Evolutionary conservation across 2,329 filamentous ascomycete genomes (phyloP).

Genomic region (Decorospora gaudefroyi): DNA sequence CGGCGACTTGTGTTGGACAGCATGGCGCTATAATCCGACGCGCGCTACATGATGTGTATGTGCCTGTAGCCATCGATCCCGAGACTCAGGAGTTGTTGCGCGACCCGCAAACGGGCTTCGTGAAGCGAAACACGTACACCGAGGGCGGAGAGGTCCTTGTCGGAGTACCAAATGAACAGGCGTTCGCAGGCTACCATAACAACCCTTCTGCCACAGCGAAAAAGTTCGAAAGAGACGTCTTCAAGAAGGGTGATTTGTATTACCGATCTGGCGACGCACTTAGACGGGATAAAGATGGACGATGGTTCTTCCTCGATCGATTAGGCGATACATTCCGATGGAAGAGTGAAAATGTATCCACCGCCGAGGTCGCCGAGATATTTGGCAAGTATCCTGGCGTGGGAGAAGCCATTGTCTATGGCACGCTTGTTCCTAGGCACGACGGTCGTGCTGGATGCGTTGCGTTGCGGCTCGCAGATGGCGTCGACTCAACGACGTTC

Average conservation of each 20-base stretch:
- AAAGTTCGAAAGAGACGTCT: conserved; percentile 53
- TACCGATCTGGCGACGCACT: conserved; percentile 54
- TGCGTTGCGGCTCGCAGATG: conserved; percentile 59
- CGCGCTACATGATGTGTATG: conserved; percentile 57
- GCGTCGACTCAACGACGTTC: conserved; percentile 27
- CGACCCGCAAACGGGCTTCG: conserved; percentile 69
- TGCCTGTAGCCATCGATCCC: conserved; percentile 70
- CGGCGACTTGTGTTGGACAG: conserved; percentile 65
- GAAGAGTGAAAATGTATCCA: conserved; percentile 55
- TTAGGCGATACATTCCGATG: conserved; percentile 56
- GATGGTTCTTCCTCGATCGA: conserved; percentile 55
- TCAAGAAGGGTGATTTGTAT: conserved; percentile 52
- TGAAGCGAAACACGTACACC: conserved; percentile 63
- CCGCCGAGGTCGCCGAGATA: conserved; percentile 52
- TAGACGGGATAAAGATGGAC: conserved; percentile 48
- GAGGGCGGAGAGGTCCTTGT: conserved; percentile 75
- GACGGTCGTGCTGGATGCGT: conserved; percentile 60
- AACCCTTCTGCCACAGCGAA: conserved; percentile 67
- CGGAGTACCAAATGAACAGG: conserved; percentile 53
- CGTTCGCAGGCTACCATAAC: conserved; percentile 67
- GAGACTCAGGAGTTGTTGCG: conserved; percentile 68
- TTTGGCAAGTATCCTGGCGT: conserved; percentile 50
- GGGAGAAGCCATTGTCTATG: conserved; percentile 54
- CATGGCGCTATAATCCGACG: conserved; percentile 65
- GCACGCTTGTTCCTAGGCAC: conserved; percentile 51